Base-by-base conservation (phyloP, 2,329 filamentous ascomycete species). In the Xylaria sp. region DNA sequence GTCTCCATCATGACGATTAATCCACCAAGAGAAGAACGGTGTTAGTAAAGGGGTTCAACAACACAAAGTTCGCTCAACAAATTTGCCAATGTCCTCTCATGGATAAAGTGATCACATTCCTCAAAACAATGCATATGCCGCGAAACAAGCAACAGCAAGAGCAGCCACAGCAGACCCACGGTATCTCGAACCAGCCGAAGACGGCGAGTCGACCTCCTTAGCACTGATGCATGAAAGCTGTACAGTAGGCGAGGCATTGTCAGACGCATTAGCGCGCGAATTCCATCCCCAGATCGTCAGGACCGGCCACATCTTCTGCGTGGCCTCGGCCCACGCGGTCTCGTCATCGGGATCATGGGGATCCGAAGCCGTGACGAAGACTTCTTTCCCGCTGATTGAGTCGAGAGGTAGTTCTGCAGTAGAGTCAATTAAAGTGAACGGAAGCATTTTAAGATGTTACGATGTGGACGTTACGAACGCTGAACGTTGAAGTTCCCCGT, bases 281-380 rank as follows among this genome's bases (percentile, higher is more conserved):
- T 76, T 77, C 74, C 74, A 78, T 7, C 76, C 75, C 76, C 76
- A 78, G 34, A 76, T 71, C 18, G 72, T 72, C 41, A 78, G 48
- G 23, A 76, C 70, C 18, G 76, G 75, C 75, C 74, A 77, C 8
- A 55, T 65, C 48, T 72, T 70, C 51, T 28, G 48, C 10, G 57
- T 59, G 0, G 75, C 75, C 3, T 69, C 69, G 41, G 64, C 48
- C 63, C 63, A 72, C 7, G 68, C 70, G 0, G 64, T 65, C 48
- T 70, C 37, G 60, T 76, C 66, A 23, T 65, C 67, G 5, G 65
- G 60, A 9, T 72, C 70, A 51, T 76, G 75, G 10, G 71, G 66
- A 0, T 70, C 68, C 7, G 76, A 78, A 7, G 75, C 75, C 4
- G 76, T 76, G 41, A 74, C 75, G 50, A 72, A 76, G 32, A 78